These are phyloP conservation scores for Kwoniella pini DNA, from an alignment of 768 basidiomycete genomes.

Conservation along the genomic window DNA sequence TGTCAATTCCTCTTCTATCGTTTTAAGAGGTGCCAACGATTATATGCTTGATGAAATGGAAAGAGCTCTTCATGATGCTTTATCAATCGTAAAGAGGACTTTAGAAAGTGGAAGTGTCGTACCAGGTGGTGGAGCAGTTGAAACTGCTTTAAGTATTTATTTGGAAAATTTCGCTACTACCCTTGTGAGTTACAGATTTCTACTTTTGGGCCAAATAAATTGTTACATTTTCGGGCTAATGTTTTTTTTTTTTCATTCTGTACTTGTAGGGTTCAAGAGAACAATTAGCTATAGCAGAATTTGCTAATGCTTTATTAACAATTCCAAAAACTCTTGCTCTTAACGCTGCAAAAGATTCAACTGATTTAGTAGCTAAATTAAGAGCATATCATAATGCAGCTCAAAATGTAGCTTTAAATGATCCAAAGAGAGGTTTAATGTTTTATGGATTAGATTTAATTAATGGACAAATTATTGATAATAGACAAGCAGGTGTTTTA, in stretches of 20 bases:
- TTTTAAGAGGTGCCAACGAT: conserved; percentile 95
- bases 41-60: conserved; percentile 99
- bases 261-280: conserved; percentile 83
- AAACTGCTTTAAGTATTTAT: conserved; percentile 94
- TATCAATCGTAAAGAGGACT: conserved; percentile 94
- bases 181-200: conserved; percentile 63
- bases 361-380: conserved; percentile 93
- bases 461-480: conserved; percentile 93
- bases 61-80: conserved; percentile 86
- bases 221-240: neutral
- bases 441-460: conserved; percentile 93
- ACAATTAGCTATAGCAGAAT: conserved; percentile 98
- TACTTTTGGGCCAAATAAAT: neutral
- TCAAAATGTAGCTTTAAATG: conserved; percentile 84
- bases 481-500: conserved; percentile 85
- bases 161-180: conserved; percentile 98
- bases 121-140: conserved; percentile 95
- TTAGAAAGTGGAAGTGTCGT: conserved; percentile 94
- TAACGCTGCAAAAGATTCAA: conserved; percentile 98
- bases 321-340: conserved; percentile 97
- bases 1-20: conserved; percentile 87
- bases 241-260: neutral
- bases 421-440: conserved; percentile 84
- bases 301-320: conserved; percentile 83
- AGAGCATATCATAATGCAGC: conserved; percentile 96